Percentiles rank a stretch among this genome's conserved stretches.
These are phyloP conservation scores for Xylaria grammica DNA, from an alignment of 495 filamentous ascomycete species.

Conservation along the genomic window DNA sequence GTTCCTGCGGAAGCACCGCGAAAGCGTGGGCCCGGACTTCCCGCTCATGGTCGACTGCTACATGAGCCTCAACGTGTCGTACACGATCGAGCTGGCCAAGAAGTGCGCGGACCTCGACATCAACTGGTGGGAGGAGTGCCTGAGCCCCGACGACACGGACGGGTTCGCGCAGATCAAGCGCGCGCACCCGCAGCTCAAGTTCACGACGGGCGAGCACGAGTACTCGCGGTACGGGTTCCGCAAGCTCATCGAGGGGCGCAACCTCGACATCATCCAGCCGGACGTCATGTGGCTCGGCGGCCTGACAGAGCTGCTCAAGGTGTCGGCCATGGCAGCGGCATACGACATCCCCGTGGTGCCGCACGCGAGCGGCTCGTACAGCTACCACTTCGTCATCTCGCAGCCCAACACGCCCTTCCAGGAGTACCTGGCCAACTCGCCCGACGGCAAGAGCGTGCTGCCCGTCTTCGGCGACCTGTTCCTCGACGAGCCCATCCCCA, in stretches of 20 bases:
- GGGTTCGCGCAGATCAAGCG: conserved; percentile 87
- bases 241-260: conserved; percentile 88
- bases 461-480: conserved; percentile 94
- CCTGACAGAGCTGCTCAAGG: conserved; percentile 87
- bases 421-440: conserved; percentile 90
- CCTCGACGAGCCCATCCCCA: conserved; percentile 86
- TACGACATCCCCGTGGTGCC: conserved; percentile 96
- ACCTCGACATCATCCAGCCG: conserved; percentile 90
- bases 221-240: conserved; percentile 93
- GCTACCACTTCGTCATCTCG: conserved; percentile 91
- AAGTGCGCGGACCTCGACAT: conserved; percentile 81
- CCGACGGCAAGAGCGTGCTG: conserved; percentile 84
- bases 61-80: conserved; percentile 90
- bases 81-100: conserved; percentile 88
- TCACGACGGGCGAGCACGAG: conserved; percentile 95
- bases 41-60: conserved; percentile 96
- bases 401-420: conserved; percentile 92
- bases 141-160: conserved; percentile 87
- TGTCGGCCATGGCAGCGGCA: conserved; percentile 84
- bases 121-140: conserved; percentile 96
- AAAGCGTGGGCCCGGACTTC: conserved; percentile 84
- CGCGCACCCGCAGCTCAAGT: conserved; percentile 87
- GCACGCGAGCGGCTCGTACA: conserved; percentile 89
- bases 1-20: conserved; percentile 82
- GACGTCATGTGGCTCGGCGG: conserved; percentile 98